Base-by-base conservation (phyloP, 805 yeast genomes). In the Yarrowia yakushimensis region DNA sequence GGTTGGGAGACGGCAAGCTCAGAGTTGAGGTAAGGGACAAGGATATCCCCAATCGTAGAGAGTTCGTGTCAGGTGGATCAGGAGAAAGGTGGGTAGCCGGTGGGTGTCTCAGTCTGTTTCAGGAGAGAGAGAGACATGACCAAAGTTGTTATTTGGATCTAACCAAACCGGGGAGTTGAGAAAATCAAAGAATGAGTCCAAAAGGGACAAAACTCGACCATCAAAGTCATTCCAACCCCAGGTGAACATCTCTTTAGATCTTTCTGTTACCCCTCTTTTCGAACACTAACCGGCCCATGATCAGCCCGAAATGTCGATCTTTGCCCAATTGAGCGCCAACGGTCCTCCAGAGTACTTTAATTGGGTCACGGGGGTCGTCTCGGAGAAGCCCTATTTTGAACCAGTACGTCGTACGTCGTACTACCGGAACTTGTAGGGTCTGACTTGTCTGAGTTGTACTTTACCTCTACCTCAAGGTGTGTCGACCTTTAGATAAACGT, bases 1-100 rank as follows among this genome's bases (percentile, higher is more conserved):
- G 33, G 46, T 41, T 20, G 17, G n/a, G 30, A 43, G 50, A 43
- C 27, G 18, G 50, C 50, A 45, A 30, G 52, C 52, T 45, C 30
- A 45, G 20, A 45, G 52, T 45, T 45, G 52, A 45, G 52, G 52
- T 36, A 45, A 45, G 52, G 52, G 52, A 45, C 52, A 30, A 28
- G 17, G 52, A 45, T 33, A 3, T 8, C 50, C 33, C 31, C 48
- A 42, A 42, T 3, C 50, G n/a, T 17, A 25, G 17, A 43, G 50
- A 43, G 50, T 43, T 43, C 7, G 33, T 27, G 18, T 9, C 10
- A 31, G 17, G 36, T 31, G 17, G 6, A 13, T 11, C 12, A 11
- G 34, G 27, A 28, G 31, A 10, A 28, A 28, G 31, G 12, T 28
- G 31, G 12, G 31, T 28, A n/a, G n/a, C n/a, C n/a, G n/a, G n/a